phyloP scores from a whole-genome alignment of 352 stramenopile genomes.

The Lagenidium sp. region DNA sequence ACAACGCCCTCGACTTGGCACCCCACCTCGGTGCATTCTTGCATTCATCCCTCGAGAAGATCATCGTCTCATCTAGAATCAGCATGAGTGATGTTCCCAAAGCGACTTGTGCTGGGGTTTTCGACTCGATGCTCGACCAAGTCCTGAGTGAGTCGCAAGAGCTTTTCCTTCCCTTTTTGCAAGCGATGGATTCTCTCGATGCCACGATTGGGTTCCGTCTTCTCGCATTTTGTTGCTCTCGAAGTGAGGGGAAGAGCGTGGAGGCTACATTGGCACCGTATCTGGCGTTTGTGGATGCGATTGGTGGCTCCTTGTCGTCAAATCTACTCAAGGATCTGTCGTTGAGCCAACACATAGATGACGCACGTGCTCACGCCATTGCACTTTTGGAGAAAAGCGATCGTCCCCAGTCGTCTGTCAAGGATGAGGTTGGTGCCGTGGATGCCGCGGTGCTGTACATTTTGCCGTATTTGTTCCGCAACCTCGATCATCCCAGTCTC shows the following conservation, averaged over 20 bases:
- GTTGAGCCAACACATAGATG: slow-evolving; percentile 71
- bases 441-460: slow-evolving; percentile 48
- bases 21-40: slow-evolving; percentile 50
- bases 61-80: slow-evolving; percentile 74
- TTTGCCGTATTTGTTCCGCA: slow-evolving; percentile 55
- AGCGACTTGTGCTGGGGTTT: slow-evolving; percentile 46
- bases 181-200: slow-evolving; percentile 67
- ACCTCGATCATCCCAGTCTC: slow-evolving; percentile 54
- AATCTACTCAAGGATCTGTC: slow-evolving; percentile 61
- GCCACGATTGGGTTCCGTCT: slow-evolving; percentile 67
- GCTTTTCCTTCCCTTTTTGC: slow-evolving; percentile 71
- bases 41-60: slow-evolving; percentile 50
- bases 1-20: slow-evolving; percentile 62
- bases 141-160: slow-evolving; percentile 59
- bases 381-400: slow-evolving; percentile 34
- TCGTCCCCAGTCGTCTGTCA: slow-evolving; percentile 1
- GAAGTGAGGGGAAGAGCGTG: slow-evolving; percentile 32
- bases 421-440: slow-evolving; percentile 58
- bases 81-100: slow-evolving; percentile 49
- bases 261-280: slow-evolving; percentile 57
- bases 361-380: slow-evolving; percentile 52
- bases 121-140: slow-evolving; percentile 78
- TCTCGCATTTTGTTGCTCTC: slow-evolving; percentile 67
- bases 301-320: slow-evolving; percentile 36
- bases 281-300: slow-evolving; percentile 40